Evolutionary conservation across 345 rosid species (phyloP), one percentile per base, ranked within the genome.

Genomic region (Carallia brachiata): DNA sequence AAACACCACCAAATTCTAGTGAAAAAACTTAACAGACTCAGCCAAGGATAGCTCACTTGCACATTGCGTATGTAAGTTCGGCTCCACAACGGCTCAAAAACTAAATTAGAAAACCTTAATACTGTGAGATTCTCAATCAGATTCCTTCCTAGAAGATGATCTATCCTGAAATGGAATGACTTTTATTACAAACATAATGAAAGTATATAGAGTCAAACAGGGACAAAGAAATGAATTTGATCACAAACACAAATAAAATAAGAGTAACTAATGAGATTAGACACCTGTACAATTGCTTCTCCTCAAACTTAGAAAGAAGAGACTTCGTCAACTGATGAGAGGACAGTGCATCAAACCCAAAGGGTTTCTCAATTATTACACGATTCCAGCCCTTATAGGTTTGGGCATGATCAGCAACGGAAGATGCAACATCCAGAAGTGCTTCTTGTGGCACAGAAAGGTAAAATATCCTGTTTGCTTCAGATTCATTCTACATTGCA

Each of bases 401-500:
- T 73, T 87, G 91, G 53, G 92, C 89, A 44, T 76, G 72, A 48
- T 78, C 82, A 16, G 84, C 88, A 59, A 89, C 81, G 63, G 81
- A 68, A 65, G 78, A 79, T 58, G 90, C 87, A 65, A 89, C 97
- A 70, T 91, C 97, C 66, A 79, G 62, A 40, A 91, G 89, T 27
- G 91, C 92, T 86, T 91, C 90, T 76, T 91, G 97, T 52, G 97
- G 92, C 73, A 89, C 97, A 2, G 97, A 86, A 68, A 87, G 88
- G 73, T 87, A 87, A 73, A 89, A 85, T 61, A 91, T 86, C 77
- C 86, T 76, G 79, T 86, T 91, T 69, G 86, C 89, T 71, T 62
- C 61, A 62, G 82, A 80, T 65, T 66, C 81, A 44, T 85, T 90
- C 93, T 87, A 86, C 79, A 77, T 73, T 74, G 60, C 52, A 28